Evolutionary conservation across 129 eudicot genomes (phyloP), one percentile per base, ranked within the genome.

Genomic region (Flaveria bidentis): DNA sequence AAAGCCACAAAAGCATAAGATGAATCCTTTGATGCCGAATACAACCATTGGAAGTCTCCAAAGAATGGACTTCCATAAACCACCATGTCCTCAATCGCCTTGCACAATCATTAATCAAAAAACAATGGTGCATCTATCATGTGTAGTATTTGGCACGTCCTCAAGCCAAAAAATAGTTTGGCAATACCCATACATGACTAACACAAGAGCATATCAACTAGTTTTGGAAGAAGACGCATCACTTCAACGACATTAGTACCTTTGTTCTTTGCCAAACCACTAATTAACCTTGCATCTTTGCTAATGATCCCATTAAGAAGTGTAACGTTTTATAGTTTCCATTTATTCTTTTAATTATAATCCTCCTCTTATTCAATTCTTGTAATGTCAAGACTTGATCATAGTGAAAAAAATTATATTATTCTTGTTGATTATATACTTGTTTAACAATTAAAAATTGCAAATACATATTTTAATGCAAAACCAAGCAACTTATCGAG

Each of bases 1-100:
- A 17, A 67, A 36, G 72, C 33, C 28, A 67, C 72, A 42, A 67
- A 67, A 10, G 33, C 55, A 4, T 44, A 67, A 11, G 36, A 67
- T 6, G 17, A 67, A 44, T 5, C 72, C 18, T 6, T 36, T 2
- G 6, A 5, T 11, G 8, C 17, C 30, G 1, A 42, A 14, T 42
- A n/a, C 9, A 18, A 42, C 39, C 17, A 67, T 15, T 41, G 17
- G 52, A 68, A 2, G 73, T 68, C 41, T 45, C 39, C 36, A 68
- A 20, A 42, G 22, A 45, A 44, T 36, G 20, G 18, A 4, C 57
- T 39, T 23, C 56, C 42, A 45, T 16, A 22, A 20, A 45, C 18
- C 73, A 42, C 2, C 30, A 41, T 18, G 14, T 44, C 72, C 14
- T 18, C 18, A 5, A 22, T 42, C 20, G 7, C 23, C 20, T 53